These are phyloP conservation scores for Boletus rubropictus DNA, from an alignment of 768 basidiomycete species.

Conservation along the genomic window DNA sequence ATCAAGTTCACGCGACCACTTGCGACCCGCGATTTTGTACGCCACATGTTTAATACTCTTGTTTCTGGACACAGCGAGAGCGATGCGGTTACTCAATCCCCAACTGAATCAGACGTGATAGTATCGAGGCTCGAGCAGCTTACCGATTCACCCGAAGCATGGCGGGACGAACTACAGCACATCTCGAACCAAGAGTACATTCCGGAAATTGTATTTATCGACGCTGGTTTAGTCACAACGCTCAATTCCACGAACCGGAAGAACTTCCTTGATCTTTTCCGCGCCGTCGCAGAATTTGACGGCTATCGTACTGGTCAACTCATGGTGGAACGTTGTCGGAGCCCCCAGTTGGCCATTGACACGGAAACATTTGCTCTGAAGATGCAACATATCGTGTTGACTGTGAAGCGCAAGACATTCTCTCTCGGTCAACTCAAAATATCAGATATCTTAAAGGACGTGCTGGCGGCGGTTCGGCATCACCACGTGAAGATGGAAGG, in stretches of 20 bases:
- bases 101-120: conserved; percentile 50
- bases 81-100: conserved; percentile 22
- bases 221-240: conserved; percentile 90
- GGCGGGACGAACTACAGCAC: conserved; percentile 61
- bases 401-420: conserved; percentile 95
- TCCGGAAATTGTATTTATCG: conserved; percentile 94
- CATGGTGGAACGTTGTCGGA: conserved; percentile 92
- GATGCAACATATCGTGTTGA: conserved; percentile 93
- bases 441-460: conserved; percentile 85
- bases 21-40: conserved; percentile 57
- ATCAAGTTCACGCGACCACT: conserved; percentile 92
- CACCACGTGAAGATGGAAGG: conserved; percentile 99
- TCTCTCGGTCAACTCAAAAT: conserved; percentile 96
- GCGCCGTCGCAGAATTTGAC: conserved; percentile 93
- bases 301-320: conserved; percentile 92
- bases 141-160: conserved; percentile 51
- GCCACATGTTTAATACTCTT: conserved; percentile 51
- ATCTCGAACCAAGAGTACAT: conserved; percentile 72
- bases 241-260: conserved; percentile 75
- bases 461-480: conserved; percentile 75
- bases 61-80: conserved; percentile 37
- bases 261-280: conserved; percentile 96
- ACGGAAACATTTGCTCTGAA: conserved; percentile 94
- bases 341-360: conserved; percentile 86
- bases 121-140: conserved; percentile 66